Evolutionary conservation across 1,139 yeast species (phyloP).

Genomic region (Candida gigantensis): DNA sequence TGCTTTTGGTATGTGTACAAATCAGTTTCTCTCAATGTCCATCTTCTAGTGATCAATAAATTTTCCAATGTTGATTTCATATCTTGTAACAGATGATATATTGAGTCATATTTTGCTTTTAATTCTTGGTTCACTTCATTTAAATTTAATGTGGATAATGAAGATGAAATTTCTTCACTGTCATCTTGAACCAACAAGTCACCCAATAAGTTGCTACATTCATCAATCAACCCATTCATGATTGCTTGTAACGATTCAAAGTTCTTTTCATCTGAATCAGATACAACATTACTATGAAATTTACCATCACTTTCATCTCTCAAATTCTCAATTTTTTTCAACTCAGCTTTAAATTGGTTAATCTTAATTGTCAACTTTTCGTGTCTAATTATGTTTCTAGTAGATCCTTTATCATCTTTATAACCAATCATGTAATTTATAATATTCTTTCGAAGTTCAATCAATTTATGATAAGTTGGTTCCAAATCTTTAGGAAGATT

Average conservation of each 20-base stretch:
- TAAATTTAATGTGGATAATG: constrained; percentile 20
- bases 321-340: constrained; percentile 32
- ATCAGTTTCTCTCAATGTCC: constrained; percentile 97
- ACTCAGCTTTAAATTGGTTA: constrained; percentile 22
- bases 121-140: constrained; percentile 8
- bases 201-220: constrained; percentile 70
- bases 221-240: constrained; percentile 74
- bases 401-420: constrained; percentile 25
- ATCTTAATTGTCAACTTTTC: constrained; percentile 12
- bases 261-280: constrained; percentile 21
- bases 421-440: constrained; percentile 34
- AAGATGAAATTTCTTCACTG: constrained; percentile 8
- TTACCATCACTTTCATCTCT: constrained; percentile 37
- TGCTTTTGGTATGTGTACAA: constrained; percentile 77
- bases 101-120: constrained; percentile 16
- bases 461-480: constrained; percentile 49
- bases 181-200: constrained; percentile 55
- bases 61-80: constrained; percentile 77
- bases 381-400: constrained; percentile 31
- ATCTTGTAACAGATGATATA: constrained; percentile 49
- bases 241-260: constrained; percentile 51
- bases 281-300: constrained; percentile 23
- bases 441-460: constrained; percentile 34
- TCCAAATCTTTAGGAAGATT: constrained; percentile 59
- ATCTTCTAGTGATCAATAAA: constrained; percentile 83